phyloP scores from a whole-genome alignment of 768 basidiomycete genomes.

The Mycena metata region DNA sequence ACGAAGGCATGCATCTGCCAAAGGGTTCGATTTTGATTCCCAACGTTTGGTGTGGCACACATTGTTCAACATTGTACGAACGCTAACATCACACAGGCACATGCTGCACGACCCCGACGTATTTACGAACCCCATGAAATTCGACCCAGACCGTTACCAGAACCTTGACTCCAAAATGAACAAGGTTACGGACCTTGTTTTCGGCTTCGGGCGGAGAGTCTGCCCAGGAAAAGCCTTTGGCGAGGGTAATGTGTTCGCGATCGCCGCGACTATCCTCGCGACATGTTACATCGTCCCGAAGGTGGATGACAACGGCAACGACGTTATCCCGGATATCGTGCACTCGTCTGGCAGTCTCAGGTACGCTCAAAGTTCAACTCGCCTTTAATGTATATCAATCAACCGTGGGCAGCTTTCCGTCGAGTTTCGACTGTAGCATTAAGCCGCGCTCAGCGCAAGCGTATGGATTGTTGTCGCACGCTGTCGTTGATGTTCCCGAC shows the following conservation, averaged over 20 bases:
- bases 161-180: conserved; percentile 27
- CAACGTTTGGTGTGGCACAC: conserved; percentile 32
- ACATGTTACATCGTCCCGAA: conserved; percentile 3
- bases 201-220: conserved; percentile 36
- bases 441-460: conserved; percentile 21
- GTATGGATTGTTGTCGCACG: too few relatives aligned
- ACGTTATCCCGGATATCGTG: not conserved
- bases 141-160: conserved; percentile 46
- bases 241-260: conserved; percentile 15
- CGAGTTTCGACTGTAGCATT: conserved; percentile 20
- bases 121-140: conserved; percentile 45
- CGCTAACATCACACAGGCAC: too few relatives aligned
- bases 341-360: conserved; percentile 19
- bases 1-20: conserved; percentile 25
- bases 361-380: too few relatives aligned
- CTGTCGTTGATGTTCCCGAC: too few relatives aligned
- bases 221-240: conserved; percentile 33
- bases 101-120: conserved; percentile 31
- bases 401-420: conserved; percentile 22
- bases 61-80: too few relatives aligned
- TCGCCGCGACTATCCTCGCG: conserved; percentile 11
- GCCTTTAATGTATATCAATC: not conserved
- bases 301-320: not conserved
- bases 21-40: conserved; percentile 24
- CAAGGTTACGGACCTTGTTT: conserved; percentile 27